Base-by-base conservation (phyloP, 345 rosid genomes). In the Odontarrhena argentea region DNA sequence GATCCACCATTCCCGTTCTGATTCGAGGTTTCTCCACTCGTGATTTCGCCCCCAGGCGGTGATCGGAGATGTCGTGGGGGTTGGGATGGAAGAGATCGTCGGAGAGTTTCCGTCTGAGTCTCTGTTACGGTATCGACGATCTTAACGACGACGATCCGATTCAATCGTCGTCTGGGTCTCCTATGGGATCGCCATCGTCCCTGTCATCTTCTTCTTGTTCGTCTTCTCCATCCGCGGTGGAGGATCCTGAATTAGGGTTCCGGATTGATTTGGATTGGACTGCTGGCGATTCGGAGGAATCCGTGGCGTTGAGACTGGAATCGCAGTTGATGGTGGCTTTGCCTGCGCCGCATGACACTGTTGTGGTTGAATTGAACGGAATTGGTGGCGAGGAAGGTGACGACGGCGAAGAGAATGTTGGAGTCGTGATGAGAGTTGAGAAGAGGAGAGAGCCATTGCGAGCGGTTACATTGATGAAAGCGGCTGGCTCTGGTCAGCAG, bases 241-340 rank as follows among this genome's bases (percentile, higher is more conserved):
- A 70, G 52, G 96, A 91, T 76, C 93, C 79, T 51, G 96, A 88
- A 46, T 67, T 59, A 11, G 92, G 96, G 9, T 81, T 83, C 42
- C 81, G 88, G 64, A 73, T 91, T 51, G 97, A 88, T 69, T 79
- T 91, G 55, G 97, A 94, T 68, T 94, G 96, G 99, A 86, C 86
- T n/a, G 77, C 90, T 4, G 88, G 84, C 1, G 99, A 94, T 47
- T 96, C 91, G 22, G 99, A 94, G 85, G 99, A 88, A 2, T 96
- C 87, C 83, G 83, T 88, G 69, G 96, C 95, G 36, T 64, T 94
- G 76, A 66, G 86, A 70, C 49, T 94, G 60, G 93, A 88, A 80
- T 94, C 99, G 34, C 96, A 94, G 79, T 71, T 88, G 60, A 94
- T 91, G 96, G 97, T 91, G 65, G 95, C 96, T 53, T 71, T 89